phyloP scores from a whole-genome alignment of 2,329 filamentous ascomycete genomes.

The Botrytis porri region DNA sequence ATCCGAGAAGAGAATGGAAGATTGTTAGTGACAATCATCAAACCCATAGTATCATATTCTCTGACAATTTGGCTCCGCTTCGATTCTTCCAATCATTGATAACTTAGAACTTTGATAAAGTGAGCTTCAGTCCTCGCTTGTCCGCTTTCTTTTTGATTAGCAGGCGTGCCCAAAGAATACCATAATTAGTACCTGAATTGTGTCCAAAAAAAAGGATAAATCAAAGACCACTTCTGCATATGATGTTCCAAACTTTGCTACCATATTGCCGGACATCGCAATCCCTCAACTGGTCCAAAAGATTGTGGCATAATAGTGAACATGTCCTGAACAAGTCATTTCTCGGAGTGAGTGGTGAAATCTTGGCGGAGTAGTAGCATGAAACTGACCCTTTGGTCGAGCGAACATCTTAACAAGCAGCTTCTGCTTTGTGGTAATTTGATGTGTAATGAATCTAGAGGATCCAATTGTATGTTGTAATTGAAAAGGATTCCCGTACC shows the following conservation, averaged over 20 bases:
- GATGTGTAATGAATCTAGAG: background rate
- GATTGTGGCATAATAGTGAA: background rate
- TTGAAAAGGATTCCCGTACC: background rate
- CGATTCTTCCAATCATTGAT: too few relatives aligned
- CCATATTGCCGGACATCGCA: background rate
- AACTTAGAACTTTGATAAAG: too few relatives aligned
- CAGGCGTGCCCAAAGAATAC: too few relatives aligned
- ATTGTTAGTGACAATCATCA: background rate
- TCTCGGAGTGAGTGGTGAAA: background rate
- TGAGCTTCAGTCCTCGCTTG: too few relatives aligned
- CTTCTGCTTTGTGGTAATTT: too few relatives aligned
- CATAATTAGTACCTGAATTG: background rate
- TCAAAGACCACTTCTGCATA: background rate
- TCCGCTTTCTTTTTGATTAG: too few relatives aligned
- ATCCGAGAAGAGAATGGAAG: background rate
- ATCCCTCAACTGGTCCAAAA: background rate
- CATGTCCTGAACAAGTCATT: background rate
- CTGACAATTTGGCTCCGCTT: too few relatives aligned
- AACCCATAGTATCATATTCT: background rate
- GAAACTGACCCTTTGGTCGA: background rate
- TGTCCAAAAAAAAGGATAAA: background rate
- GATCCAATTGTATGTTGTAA: accelerated
- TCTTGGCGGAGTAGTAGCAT: background rate
- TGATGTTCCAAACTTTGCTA: background rate
- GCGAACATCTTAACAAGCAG: background rate